Conservation (phyloP, 2,329 filamentous ascomycete species). For the Sclerotinia spermophila region DNA sequence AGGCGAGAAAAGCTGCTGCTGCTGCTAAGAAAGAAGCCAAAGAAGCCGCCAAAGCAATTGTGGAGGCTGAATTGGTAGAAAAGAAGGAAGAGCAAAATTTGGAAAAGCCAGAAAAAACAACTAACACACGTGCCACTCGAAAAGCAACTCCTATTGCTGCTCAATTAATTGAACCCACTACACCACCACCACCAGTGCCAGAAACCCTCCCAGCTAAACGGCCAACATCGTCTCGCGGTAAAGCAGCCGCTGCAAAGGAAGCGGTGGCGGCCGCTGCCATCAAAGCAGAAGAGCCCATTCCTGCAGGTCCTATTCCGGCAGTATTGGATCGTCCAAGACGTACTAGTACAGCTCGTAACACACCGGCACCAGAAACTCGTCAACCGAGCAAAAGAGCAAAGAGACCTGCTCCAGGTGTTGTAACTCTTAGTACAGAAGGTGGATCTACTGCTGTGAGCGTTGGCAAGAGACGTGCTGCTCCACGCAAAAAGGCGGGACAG, state of each 20-base stretch:
- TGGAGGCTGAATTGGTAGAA: conserved; percentile 6
- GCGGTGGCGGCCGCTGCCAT: conserved; percentile 25
- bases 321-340: conserved; percentile 36
- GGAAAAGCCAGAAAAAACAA: conserved; percentile 9
- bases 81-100: conserved; percentile 9
- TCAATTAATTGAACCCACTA: conserved; percentile 24
- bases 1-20: conserved; percentile 16
- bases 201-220: conserved; percentile 31
- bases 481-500: conserved; percentile 58
- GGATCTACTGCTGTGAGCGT: conserved; percentile 56
- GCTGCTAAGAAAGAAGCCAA: conserved; percentile 5
- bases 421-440: conserved; percentile 48
- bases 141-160: conserved; percentile 16
- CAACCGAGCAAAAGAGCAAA: conserved; percentile 58
- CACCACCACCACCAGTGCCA: background rate
- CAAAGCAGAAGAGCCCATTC: conserved; percentile 30
- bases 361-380: conserved; percentile 42
- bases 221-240: conserved; percentile 36
- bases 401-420: conserved; percentile 67
- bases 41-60: conserved; percentile 6
- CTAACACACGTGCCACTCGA: conserved; percentile 16
- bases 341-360: conserved; percentile 41
- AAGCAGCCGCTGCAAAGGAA: conserved; percentile 30
- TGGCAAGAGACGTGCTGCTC: conserved; percentile 67
- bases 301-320: conserved; percentile 21